phyloP scores from a whole-genome alignment of 257 asterid genomes.

The Solanum appendiculatum region DNA sequence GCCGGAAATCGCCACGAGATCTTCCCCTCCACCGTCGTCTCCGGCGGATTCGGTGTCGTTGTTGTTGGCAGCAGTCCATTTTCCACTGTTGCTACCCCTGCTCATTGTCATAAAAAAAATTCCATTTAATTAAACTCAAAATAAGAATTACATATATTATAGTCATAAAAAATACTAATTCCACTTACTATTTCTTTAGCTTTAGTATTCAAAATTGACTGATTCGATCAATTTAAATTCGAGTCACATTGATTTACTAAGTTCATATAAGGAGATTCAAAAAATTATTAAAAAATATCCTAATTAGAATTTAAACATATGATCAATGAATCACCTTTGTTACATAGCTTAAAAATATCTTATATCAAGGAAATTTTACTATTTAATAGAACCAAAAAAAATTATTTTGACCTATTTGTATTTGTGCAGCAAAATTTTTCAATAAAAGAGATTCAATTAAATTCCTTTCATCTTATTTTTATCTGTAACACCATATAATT shows the following conservation, averaged over 20 bases:
- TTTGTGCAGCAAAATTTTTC: not conserved
- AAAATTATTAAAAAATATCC: not conserved
- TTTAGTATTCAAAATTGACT: not conserved
- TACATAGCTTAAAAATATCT: not conserved
- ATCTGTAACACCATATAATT: no score
- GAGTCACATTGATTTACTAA: not conserved
- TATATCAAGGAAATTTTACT: no score
- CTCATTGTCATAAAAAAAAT: not conserved
- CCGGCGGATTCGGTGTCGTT: not conserved
- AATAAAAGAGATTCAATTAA: not conserved
- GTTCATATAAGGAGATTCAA: not conserved
- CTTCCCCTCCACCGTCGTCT: constrained; percentile 16
- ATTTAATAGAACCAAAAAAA: no score
- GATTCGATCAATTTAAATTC: not conserved
- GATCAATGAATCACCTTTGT: not conserved
- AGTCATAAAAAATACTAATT: not conserved
- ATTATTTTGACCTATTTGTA: no score
- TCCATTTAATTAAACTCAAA: not conserved
- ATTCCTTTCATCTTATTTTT: not conserved
- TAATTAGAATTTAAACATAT: not conserved
- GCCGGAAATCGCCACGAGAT: constrained; percentile 37
- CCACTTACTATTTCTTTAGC: not conserved
- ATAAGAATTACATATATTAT: not conserved
- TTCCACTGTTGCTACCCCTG: constrained; percentile 52
- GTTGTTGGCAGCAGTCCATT: constrained; percentile 42